These are phyloP conservation scores for Kwoniella mangroviensis DNA, from an alignment of 768 basidiomycete genomes.

Conservation along the genomic window DNA sequence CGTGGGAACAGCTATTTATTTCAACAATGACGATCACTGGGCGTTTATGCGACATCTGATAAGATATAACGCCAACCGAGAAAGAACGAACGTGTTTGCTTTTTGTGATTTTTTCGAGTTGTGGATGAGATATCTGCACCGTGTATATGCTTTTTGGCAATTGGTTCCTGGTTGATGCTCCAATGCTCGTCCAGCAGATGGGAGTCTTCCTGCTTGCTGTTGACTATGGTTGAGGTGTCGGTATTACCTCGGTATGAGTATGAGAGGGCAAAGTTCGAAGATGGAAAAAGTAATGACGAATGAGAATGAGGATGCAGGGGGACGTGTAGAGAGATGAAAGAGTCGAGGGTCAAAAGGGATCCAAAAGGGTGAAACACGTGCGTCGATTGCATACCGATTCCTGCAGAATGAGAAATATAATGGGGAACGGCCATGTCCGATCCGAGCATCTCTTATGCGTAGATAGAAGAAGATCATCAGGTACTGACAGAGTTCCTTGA, in stretches of 20 bases:
- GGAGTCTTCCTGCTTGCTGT: not conserved
- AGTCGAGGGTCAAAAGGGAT: not conserved
- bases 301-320: not conserved
- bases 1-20: not conserved
- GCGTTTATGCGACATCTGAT: not conserved
- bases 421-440: no score
- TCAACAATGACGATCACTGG: not conserved
- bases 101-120: not conserved
- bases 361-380: not conserved
- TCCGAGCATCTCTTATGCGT: no score
- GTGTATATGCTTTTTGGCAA: no score
- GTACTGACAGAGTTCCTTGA: no score
- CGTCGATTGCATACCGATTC: not conserved
- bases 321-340: not conserved
- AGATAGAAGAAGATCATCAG: no score
- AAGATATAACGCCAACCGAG: not conserved
- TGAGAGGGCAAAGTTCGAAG: not conserved
- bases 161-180: no score
- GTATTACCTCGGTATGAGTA: not conserved
- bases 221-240: no score
- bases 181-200: not conserved
- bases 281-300: not conserved
- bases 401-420: no score
- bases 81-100: constrained; percentile 10
- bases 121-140: no score